Base-by-base conservation (phyloP, 1,139 yeast species). In the Hemisphaericaspora xylofermentans region DNA sequence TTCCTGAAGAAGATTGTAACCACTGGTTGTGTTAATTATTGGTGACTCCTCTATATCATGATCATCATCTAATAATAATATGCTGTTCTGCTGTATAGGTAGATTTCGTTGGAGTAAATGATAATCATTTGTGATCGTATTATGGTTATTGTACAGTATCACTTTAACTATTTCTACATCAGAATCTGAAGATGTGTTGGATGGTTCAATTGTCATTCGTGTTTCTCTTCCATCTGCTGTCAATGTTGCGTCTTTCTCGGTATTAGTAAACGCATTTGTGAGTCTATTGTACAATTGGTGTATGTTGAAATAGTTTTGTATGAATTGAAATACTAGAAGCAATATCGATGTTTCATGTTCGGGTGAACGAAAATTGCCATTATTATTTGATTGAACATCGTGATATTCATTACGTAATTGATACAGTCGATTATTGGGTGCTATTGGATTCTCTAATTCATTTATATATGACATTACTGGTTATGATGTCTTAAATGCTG, bases 121-220 rank as follows among this genome's bases (percentile, higher is more conserved):
- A 32, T 38, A 48, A 32, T 47, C 50, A 38, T 47, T 48, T 5
- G 41, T 45, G 12, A 44, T 37, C 14, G n/a, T 26, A 7, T 38
- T n/a, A 15, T 24, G 24, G 26, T 40, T n/a, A n/a, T n/a, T n/a
- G n/a, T n/a, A n/a, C n/a, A n/a, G n/a, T n/a, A n/a, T 41, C 6
- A 44, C 42, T 6, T 27, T 41, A 19, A 48, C 18, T 13, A 45
- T 41, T 31, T 46, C 50, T n/a, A 48, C 16, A 22, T 45, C 49
- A 1, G 48, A 42, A 31, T 40, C 42, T n/a, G n/a, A n/a, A 24
- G 10, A 6, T 2, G 30, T 13, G 3, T 14, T 22, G 3, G 14
- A 33, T 8, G 27, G 9, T 14, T 16, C 17, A 2, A 16, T 33
- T 15, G 4, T 17, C 6, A 9, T 14, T 33, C 34, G 3, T 18